Percentiles rank a stretch among this genome's conserved stretches.
phyloP scores from a whole-genome alignment of 225 moss, liverwort and hornwort species.

The Ulota crispa region DNA sequence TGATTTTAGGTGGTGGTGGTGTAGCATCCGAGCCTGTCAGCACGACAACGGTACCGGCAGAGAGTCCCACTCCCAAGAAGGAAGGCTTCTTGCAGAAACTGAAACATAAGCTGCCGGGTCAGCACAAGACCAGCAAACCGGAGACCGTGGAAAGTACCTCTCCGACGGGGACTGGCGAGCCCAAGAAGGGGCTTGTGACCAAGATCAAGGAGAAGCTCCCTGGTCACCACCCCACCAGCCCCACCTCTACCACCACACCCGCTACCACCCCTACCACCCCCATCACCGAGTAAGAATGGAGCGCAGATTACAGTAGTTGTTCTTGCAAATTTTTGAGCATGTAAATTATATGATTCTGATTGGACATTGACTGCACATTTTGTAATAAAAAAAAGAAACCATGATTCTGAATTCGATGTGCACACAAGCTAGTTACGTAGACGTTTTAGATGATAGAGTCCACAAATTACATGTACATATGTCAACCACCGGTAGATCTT shows the following conservation, averaged over 20 bases:
- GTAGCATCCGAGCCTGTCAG: constrained; percentile 13
- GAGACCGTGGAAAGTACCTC: background rate
- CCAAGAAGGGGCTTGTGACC: constrained; percentile 39
- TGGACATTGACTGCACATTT: background rate
- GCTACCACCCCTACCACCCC: background rate
- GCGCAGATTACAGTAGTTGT: background rate
- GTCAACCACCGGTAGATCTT: background rate
- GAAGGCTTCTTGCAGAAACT: constrained; percentile 41
- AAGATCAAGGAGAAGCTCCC: constrained; percentile 55
- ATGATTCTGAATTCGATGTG: background rate
- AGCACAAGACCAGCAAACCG: constrained; percentile 16
- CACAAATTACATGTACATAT: background rate
- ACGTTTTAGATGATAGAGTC: background rate
- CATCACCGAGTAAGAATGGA: background rate
- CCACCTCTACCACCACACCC: no score
- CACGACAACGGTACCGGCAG: background rate
- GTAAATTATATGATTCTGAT: constrained; percentile 21
- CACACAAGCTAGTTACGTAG: background rate
- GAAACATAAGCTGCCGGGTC: constrained; percentile 38
- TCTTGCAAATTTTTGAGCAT: background rate
- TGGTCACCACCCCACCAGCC: constrained; percentile 22
- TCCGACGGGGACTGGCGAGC: background rate
- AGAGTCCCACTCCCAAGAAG: constrained; percentile 37
- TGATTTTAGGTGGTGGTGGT: background rate
- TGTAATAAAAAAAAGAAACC: background rate